Evolutionary conservation across 164 flowering plant genomes (phyloP).

Genomic region (Aristolochia californica): DNA sequence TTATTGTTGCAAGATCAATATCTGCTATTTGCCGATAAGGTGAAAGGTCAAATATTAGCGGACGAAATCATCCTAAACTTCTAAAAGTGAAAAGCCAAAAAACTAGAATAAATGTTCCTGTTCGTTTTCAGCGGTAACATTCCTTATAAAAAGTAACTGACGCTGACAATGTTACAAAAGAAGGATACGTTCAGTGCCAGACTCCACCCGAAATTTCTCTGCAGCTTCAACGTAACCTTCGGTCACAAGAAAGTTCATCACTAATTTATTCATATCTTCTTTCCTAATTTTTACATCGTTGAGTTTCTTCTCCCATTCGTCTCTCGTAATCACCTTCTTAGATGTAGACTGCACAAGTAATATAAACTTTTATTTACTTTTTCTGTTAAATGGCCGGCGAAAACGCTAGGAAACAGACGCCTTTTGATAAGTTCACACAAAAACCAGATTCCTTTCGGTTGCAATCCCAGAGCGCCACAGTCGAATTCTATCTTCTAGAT

Average conservation of each 20-base stretch:
- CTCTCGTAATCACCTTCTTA: conserved; percentile 74
- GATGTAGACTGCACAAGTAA: conserved; percentile 39
- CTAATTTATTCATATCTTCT: conserved; percentile 91
- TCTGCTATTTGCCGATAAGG: conserved; percentile 62
- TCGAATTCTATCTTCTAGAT: background rate
- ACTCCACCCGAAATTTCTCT: conserved; percentile 71
- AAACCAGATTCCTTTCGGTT: too few relatives aligned
- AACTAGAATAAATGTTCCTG: background rate
- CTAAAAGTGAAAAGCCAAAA: background rate
- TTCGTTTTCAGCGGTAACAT: too few relatives aligned
- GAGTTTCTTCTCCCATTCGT: conserved; percentile 91
- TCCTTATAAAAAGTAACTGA: background rate
- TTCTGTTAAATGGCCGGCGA: too few relatives aligned
- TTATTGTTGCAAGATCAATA: conserved; percentile 79
- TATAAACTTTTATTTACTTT: background rate
- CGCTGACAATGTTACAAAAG: background rate
- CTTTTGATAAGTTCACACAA: background rate
- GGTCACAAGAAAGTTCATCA: conserved; percentile 92
- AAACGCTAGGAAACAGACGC: background rate
- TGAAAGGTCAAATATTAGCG: conserved; percentile 1
- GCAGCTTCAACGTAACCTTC: conserved; percentile 88
- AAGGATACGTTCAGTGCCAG: conserved; percentile 90
- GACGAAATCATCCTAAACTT: background rate
- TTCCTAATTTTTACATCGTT: conserved; percentile 62
- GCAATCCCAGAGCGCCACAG: background rate